phyloP scores from a whole-genome alignment of 352 stramenopile species.

The Globisporangium recalcitrans region DNA sequence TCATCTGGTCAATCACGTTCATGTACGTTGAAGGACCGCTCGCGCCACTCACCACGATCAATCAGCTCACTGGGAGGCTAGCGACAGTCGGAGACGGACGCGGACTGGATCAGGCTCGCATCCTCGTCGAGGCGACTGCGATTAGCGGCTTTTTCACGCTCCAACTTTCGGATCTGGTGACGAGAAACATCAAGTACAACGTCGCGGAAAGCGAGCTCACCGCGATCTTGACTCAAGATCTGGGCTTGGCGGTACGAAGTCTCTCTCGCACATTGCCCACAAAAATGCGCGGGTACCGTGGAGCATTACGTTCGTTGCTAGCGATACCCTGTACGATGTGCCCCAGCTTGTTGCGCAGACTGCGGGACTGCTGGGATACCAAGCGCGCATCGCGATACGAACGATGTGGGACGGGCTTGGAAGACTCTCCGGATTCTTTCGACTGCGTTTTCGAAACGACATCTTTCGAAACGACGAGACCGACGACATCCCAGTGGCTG shows the following conservation, averaged over 20 bases:
- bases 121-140: conserved; percentile 57
- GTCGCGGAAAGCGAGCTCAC: conserved; percentile 48
- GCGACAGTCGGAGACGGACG: conserved; percentile 63
- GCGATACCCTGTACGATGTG: conserved; percentile 58
- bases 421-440: conserved; percentile 62
- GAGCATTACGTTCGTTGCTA: conserved; percentile 73
- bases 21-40: conserved; percentile 57
- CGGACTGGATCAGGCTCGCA: conserved; percentile 26
- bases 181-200: conserved; percentile 65
- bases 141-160: conserved; percentile 67
- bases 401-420: conserved; percentile 60
- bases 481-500: conserved; percentile 51
- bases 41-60: conserved; percentile 37
- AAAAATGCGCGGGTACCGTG: conserved; percentile 51
- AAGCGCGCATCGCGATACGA: conserved; percentile 37
- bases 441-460: conserved; percentile 62
- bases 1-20: conserved; percentile 78
- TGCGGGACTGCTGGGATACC: conserved; percentile 51
- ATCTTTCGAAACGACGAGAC: conserved; percentile 75
- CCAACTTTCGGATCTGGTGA: conserved; percentile 45
- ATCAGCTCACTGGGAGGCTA: conserved; percentile 40
- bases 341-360: conserved; percentile 43
- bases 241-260: conserved; percentile 49
- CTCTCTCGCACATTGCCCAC: conserved; percentile 39
- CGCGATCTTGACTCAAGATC: conserved; percentile 56